phyloP scores from a whole-genome alignment of 2,329 filamentous ascomycete genomes.

The Fusarium secorum region DNA sequence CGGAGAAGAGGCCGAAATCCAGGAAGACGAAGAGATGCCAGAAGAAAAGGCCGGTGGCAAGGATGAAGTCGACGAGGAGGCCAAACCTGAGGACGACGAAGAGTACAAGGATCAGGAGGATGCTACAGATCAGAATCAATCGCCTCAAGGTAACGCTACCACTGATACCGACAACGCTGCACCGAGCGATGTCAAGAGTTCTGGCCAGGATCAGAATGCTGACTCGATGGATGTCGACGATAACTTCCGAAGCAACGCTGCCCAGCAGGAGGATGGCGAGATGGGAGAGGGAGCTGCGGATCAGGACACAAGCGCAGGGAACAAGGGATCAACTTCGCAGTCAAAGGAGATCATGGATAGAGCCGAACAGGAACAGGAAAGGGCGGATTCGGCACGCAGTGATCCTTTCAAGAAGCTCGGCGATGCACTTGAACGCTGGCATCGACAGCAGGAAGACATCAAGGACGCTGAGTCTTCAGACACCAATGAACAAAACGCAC shows the following conservation, averaged over 20 bases:
- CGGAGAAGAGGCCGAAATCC: slow-evolving; percentile 63
- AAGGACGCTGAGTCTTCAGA: slow-evolving; percentile 61
- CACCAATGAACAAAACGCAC: slow-evolving; percentile 46
- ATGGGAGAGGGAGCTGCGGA: slow-evolving; percentile 71
- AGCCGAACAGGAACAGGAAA: slow-evolving; percentile 53
- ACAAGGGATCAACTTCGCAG: slow-evolving; percentile 64
- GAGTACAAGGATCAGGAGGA: slow-evolving; percentile 64
- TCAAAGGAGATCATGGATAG: slow-evolving; percentile 59
- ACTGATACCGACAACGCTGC: slow-evolving; percentile 68
- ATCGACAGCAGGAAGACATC: slow-evolving; percentile 87
- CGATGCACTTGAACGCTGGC: slow-evolving; percentile 91
- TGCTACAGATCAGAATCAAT: slow-evolving; percentile 50
- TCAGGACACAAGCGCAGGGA: slow-evolving; percentile 68
- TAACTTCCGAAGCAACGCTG: slow-evolving; percentile 64
- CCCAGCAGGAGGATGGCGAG: slow-evolving; percentile 72
- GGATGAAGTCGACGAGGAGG: slow-evolving; percentile 59
- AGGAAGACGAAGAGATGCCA: slow-evolving; percentile 62
- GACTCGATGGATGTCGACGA: slow-evolving; percentile 70
- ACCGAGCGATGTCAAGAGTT: slow-evolving; percentile 69
- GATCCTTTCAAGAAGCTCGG: slow-evolving; percentile 94
- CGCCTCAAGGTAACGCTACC: slow-evolving; percentile 57
- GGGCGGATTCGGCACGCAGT: slow-evolving; percentile 53
- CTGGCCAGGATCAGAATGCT: slow-evolving; percentile 71
- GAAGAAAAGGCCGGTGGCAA: slow-evolving; percentile 50
- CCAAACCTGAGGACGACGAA: slow-evolving; percentile 56